Evolutionary conservation across 2,329 filamentous ascomycete genomes (phyloP).

Genomic region (Scleromitrula shiraiana): DNA sequence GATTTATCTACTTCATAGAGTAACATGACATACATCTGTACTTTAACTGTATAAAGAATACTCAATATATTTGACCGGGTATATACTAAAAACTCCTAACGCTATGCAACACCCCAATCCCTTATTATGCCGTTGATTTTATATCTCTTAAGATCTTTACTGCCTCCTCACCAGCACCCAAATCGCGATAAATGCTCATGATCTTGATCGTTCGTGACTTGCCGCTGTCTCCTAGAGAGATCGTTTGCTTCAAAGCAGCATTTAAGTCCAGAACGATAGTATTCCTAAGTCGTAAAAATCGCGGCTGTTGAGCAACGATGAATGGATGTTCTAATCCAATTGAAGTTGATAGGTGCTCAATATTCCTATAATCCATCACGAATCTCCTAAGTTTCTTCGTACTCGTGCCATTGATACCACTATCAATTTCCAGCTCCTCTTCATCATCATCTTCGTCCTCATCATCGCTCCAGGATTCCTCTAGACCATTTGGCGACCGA

Average conservation of each 20-base stretch:
- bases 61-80: constrained; percentile 19
- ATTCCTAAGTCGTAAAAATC: constrained; percentile 50
- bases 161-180: constrained; percentile 52
- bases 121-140: constrained; percentile 18
- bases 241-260: constrained; percentile 51
- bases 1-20: constrained; percentile 41
- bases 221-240: constrained; percentile 32
- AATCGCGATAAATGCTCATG: constrained; percentile 50
- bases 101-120: constrained; percentile 31
- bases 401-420: constrained; percentile 28
- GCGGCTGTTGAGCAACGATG: constrained; percentile 45
- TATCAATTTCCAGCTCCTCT: constrained; percentile 19
- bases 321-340: constrained; percentile 56
- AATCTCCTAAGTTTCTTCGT: constrained; percentile 41
- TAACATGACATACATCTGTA: constrained; percentile 20
- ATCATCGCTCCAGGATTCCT: constrained; percentile 31
- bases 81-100: constrained; percentile 34
- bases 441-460: constrained; percentile 34
- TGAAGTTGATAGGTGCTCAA: constrained; percentile 42
- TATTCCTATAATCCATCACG: constrained; percentile 48
- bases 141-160: constrained; percentile 39
- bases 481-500: constrained; percentile 20
- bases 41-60: constrained; percentile 34
- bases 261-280: constrained; percentile 59
- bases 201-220: constrained; percentile 43